These are phyloP conservation scores for Musa itinerans DNA, from an alignment of 176 grass and related monocot species.

Conservation along the genomic window DNA sequence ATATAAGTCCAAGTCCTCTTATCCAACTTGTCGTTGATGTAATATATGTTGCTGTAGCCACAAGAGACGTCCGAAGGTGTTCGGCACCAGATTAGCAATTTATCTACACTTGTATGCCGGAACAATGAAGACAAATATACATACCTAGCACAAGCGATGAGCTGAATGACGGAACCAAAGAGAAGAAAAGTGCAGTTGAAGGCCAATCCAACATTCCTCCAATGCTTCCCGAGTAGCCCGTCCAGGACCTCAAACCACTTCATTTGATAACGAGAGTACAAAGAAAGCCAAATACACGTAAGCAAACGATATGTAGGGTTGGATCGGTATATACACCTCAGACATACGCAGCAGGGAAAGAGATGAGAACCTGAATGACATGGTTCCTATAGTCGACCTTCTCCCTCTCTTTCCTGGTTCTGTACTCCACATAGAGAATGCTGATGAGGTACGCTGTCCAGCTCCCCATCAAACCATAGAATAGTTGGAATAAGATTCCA, in stretches of 20 bases:
- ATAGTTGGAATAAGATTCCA: conserved; percentile 89
- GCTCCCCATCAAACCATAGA: conserved; percentile 88
- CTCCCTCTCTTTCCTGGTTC: conserved; percentile 91
- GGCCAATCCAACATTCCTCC: conserved; percentile 90
- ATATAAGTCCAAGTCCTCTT: conserved; percentile 99
- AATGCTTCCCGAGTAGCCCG: conserved; percentile 85
- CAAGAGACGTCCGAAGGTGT: not conserved
- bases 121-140: not conserved
- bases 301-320: not conserved
- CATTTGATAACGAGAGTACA: not conserved
- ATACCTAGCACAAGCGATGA: conserved; percentile 96
- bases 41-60: conserved; percentile 84
- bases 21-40: conserved; percentile 98
- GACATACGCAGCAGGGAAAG: not conserved
- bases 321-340: not conserved
- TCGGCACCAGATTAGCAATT: not conserved
- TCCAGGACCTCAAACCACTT: conserved; percentile 99
- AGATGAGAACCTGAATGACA: conserved; percentile 69
- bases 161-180: conserved; percentile 99
- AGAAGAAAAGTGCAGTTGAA: conserved; percentile 99
- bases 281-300: not conserved
- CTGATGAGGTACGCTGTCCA: conserved; percentile 99
- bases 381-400: conserved; percentile 95
- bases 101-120: not conserved
- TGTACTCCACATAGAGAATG: conserved; percentile 89